Base-by-base conservation (phyloP, 1,139 yeast species). In the Pichia sp. region DNA sequence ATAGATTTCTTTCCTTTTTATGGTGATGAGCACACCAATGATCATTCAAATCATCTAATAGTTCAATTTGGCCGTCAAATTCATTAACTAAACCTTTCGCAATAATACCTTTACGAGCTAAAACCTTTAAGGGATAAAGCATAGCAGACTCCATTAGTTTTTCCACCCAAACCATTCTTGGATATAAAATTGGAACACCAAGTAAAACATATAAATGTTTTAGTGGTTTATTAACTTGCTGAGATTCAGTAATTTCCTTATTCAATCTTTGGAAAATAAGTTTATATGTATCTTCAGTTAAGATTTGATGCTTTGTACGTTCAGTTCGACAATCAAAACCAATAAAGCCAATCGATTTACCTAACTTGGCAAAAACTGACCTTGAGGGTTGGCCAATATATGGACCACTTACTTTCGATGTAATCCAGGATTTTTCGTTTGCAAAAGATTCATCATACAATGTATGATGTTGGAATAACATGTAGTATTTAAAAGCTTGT, bases 261-360 rank as follows among this genome's bases (percentile, higher is more conserved):
- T 68, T 61, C 37, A 89, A 56, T 30, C 96, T 72, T 12, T 70
- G 56, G 59, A 89, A 90, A n/a, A 85, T 71, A 8, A 62, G 53
- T 4, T 72, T 62, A 64, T 90, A 90, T 1, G 92, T 74, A 6
- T 68, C 68, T 1, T 68, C 67, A 3, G 74, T 64, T n/a, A 85
- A 70, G 43, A 90, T 71, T 58, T 77, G 76, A 32, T 73, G 71
- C 55, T 81, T 70, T 44, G 78, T 79, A 53, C 98, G 77, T 66
- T 90, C 97, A 0, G 96, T 88, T 62, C 98, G 79, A 63, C 97
- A 90, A 67, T 90, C 98, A 22, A 92, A 68, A 0, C 96, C 97
- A 20, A 82, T 65, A 55, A 89, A 72, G 1, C 80, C 84, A 55
- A 87, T 74, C 34, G 79, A 78, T 34, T 77, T 76, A 30, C 98